Conservation (phyloP, 306 rosid genomes). For the Herpetospermum pedunculosum region DNA sequence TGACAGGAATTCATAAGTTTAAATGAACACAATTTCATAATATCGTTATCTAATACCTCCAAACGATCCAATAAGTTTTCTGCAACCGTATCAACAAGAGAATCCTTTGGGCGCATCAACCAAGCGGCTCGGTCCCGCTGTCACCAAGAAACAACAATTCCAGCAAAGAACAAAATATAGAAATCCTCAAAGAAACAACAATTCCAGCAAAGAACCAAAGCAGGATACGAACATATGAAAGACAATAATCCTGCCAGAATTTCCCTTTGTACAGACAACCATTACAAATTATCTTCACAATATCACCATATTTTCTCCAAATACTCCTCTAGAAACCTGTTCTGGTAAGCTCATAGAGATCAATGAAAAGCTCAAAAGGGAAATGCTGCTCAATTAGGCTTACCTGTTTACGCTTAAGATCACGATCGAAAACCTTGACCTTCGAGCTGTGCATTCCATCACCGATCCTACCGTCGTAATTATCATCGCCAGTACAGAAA, state of each 20-base stretch:
- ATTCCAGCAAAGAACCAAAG: background rate
- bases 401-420: constrained; percentile 70
- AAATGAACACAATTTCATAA: background rate
- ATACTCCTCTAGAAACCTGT: background rate
- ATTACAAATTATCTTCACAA: background rate
- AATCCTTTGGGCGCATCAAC: constrained; percentile 60
- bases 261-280: background rate
- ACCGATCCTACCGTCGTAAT: background rate
- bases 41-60: constrained; percentile 31
- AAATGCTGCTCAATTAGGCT: constrained; percentile 9
- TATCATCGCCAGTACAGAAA: constrained; percentile 24
- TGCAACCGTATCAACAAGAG: constrained; percentile 58
- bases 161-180: background rate
- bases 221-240: background rate
- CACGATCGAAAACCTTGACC: constrained; percentile 61
- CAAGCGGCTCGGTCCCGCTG: constrained; percentile 93
- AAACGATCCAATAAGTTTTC: constrained; percentile 74
- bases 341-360: background rate
- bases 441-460: constrained; percentile 31
- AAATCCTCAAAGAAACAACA: background rate
- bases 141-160: constrained; percentile 4
- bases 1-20: background rate
- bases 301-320: background rate
- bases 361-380: background rate
- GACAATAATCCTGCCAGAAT: background rate